A percentile compares a stretch with the other conserved stretches of the same genome.
Conservation (phyloP, 345 rosid species). For the Ailanthus altissimus region DNA sequence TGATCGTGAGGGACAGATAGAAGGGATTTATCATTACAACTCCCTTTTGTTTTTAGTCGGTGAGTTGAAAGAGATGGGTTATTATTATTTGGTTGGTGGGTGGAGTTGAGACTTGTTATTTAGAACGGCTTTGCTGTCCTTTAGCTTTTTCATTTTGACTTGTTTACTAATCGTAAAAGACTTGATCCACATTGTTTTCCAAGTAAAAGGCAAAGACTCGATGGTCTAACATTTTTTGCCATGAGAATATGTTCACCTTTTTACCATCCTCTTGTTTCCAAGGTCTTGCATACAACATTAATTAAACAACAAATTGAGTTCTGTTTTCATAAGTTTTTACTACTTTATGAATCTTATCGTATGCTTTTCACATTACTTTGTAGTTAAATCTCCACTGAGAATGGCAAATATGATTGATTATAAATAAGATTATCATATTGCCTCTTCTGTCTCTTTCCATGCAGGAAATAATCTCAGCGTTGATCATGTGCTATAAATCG, state of each 20-base stretch:
- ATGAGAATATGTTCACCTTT: neutral
- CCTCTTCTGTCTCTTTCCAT: neutral
- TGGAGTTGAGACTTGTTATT: conserved; percentile 2
- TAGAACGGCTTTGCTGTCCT: conserved; percentile 1
- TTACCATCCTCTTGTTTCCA: neutral
- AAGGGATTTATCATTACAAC: neutral
- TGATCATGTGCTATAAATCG: neutral
- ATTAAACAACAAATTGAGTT: neutral
- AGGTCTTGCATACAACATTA: neutral
- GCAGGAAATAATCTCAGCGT: neutral
- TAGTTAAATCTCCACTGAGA: neutral
- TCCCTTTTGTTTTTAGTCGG: neutral
- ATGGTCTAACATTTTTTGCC: neutral
- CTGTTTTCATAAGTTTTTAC: neutral
- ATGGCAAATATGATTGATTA: neutral
- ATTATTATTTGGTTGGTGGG: neutral
- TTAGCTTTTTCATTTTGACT: neutral
- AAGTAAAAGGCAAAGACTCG: neutral
- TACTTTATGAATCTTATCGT: neutral
- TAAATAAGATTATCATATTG: neutral
- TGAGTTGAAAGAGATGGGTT: neutral
- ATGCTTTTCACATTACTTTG: conserved; percentile 1
- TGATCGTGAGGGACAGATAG: conserved; percentile 17
- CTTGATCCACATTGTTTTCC: too few species aligned
- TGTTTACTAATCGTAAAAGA: neutral